Conservation (phyloP, 164 flowering plant species). For the Stephania yunnanensis region DNA sequence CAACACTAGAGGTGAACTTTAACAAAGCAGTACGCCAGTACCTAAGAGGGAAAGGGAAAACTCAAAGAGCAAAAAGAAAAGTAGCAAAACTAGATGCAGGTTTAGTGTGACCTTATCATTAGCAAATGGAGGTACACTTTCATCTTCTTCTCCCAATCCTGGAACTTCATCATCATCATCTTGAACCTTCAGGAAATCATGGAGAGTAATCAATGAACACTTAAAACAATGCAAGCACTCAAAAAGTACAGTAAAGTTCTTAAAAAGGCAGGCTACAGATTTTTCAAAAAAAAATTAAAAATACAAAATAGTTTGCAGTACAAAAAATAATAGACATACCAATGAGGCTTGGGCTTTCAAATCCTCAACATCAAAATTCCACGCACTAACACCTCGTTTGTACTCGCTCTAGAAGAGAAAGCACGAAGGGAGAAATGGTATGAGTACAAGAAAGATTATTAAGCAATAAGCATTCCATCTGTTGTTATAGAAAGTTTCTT, state of each 20-base stretch:
- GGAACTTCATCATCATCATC: constrained; percentile 60
- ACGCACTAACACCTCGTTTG: constrained; percentile 98
- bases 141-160: constrained; percentile 53
- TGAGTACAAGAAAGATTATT: background rate
- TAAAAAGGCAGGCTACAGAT: background rate
- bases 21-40: too few species aligned
- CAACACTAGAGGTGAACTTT: too few species aligned
- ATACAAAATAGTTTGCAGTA: background rate
- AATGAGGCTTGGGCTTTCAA: constrained; percentile 88
- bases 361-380: constrained; percentile 97
- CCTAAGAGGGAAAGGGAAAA: background rate
- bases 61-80: background rate
- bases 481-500: background rate
- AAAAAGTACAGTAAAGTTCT: background rate
- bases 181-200: constrained; percentile 45
- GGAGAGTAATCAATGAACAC: constrained; percentile 1
- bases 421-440: constrained; percentile 8
- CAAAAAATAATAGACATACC: constrained; percentile 35
- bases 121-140: constrained; percentile 25
- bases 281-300: background rate
- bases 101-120: constrained; percentile 37
- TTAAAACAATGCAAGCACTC: background rate
- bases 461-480: background rate
- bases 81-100: background rate
- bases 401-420: constrained; percentile 72